Evolutionary conservation across 345 rosid species (phyloP).

Genomic region (Stellera chamaejasme): DNA sequence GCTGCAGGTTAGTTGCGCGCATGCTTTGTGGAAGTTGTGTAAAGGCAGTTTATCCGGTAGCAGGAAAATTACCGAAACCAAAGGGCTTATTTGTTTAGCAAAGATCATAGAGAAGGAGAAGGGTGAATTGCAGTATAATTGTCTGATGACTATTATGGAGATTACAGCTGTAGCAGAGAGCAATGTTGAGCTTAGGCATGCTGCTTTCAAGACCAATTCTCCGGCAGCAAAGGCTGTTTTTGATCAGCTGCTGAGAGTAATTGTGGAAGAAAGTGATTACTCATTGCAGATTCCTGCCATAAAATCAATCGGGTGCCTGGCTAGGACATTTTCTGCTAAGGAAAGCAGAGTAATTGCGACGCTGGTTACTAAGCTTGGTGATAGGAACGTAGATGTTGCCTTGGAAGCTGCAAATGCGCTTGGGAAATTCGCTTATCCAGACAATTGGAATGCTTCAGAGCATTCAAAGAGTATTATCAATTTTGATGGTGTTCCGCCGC

Average conservation of each 20-base stretch:
- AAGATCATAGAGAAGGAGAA: constrained; percentile 36
- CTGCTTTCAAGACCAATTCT: constrained; percentile 48
- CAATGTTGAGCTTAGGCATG: constrained; percentile 43
- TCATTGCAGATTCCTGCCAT: constrained; percentile 32
- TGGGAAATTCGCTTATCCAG: constrained; percentile 44
- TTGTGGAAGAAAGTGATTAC: constrained; percentile 29
- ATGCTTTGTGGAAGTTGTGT: constrained; percentile 41
- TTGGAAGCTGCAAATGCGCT: constrained; percentile 46
- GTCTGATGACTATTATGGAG: constrained; percentile 44
- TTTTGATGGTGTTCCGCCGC: constrained; percentile 35
- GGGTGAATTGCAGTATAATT: constrained; percentile 43
- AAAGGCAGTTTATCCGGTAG: constrained; percentile 26
- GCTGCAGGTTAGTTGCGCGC: constrained; percentile 40
- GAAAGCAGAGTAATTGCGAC: constrained; percentile 41
- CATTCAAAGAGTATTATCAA: constrained; percentile 56
- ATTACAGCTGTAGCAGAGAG: constrained; percentile 38
- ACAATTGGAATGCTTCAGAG: constrained; percentile 39
- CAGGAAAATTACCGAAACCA: constrained; percentile 46
- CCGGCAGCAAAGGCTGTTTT: constrained; percentile 55
- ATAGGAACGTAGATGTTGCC: constrained; percentile 22
- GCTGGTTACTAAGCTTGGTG: constrained; percentile 33
- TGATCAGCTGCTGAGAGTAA: constrained; percentile 46
- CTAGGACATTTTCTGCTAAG: constrained; percentile 49
- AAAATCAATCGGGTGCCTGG: constrained; percentile 44
- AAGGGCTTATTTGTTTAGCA: constrained; percentile 45